Evolutionary conservation across 2,329 filamentous ascomycete genomes (phyloP).

Genomic region (Beauveria caledonica): DNA sequence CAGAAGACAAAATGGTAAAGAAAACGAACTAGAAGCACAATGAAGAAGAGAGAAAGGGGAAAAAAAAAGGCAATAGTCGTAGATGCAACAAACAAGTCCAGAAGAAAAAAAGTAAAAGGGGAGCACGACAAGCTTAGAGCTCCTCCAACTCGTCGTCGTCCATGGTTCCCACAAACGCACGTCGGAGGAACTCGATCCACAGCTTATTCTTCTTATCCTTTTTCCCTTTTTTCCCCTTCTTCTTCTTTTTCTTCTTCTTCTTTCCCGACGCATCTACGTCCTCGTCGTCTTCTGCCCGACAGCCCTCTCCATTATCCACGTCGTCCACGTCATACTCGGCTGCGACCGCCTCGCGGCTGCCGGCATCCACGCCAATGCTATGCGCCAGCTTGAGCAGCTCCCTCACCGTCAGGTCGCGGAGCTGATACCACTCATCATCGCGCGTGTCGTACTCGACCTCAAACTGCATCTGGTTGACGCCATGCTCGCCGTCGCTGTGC

Average conservation of each 20-base stretch:
- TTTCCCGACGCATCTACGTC: constrained; percentile 15
- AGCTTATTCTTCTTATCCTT: constrained; percentile 53
- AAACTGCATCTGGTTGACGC: constrained; percentile 59
- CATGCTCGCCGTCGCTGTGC: constrained; percentile 30
- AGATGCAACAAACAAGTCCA: not conserved
- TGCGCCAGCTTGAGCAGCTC: constrained; percentile 74
- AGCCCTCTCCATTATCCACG: not conserved
- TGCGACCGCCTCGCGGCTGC: not conserved
- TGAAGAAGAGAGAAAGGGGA: not conserved
- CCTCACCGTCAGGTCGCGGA: constrained; percentile 76
- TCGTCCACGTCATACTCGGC: not conserved
- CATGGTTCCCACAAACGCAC: constrained; percentile 73
- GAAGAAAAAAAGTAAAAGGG: not conserved
- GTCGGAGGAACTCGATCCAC: constrained; percentile 69
- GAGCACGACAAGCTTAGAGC: constrained; percentile 19
- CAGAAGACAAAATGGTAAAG: not conserved
- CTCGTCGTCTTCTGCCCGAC: constrained; percentile 20
- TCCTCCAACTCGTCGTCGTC: constrained; percentile 55
- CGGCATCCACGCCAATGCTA: constrained; percentile 32
- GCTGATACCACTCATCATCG: constrained; percentile 63
- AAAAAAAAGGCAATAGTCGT: not conserved
- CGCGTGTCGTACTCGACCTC: constrained; percentile 83
- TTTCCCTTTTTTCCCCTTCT: constrained; percentile 33
- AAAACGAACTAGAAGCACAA: not conserved
- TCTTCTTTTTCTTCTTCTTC: constrained; percentile 14